phyloP scores from a whole-genome alignment of 305 asterid genomes.

The Solanum chacoense region DNA sequence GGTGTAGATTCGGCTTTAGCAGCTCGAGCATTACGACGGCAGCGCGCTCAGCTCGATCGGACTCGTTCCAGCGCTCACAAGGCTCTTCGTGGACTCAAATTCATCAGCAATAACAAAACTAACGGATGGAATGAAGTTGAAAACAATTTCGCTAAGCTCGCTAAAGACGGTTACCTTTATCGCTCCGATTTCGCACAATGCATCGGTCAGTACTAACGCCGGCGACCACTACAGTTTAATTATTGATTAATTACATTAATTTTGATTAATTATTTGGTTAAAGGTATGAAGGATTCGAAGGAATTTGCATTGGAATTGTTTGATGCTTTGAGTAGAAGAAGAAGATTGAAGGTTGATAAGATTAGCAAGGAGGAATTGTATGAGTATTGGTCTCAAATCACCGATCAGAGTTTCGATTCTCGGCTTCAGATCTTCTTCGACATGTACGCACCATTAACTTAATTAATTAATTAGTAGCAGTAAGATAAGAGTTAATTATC shows the following conservation, averaged over 20 bases:
- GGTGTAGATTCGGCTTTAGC: conserved; percentile 77
- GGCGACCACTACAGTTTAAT: neutral
- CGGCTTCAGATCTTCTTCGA: conserved; percentile 97
- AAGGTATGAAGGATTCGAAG: conserved; percentile 88
- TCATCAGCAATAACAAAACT: conserved; percentile 56
- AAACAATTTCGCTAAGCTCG: conserved; percentile 53
- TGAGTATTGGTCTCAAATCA: conserved; percentile 90
- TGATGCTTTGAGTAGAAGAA: conserved; percentile 80
- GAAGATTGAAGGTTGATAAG: conserved; percentile 68
- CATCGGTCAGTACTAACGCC: conserved; percentile 45
- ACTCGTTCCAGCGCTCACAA: conserved; percentile 85
- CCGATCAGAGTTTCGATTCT: conserved; percentile 95
- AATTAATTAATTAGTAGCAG: neutral
- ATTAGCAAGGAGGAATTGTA: conserved; percentile 70
- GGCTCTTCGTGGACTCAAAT: conserved; percentile 77
- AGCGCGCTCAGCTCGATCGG: conserved; percentile 95
- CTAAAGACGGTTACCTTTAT: conserved; percentile 64
- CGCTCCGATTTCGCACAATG: conserved; percentile 89
- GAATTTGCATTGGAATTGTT: conserved; percentile 84
- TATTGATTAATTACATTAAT: neutral
- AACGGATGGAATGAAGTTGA: conserved; percentile 83
- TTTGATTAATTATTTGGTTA: neutral
- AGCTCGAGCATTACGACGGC: conserved; percentile 89
- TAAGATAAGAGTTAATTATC: neutral
- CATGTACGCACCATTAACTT: conserved; percentile 45